Evolutionary conservation across 495 filamentous ascomycete species (phyloP).

Genomic region (Aspergillus conjunctus): DNA sequence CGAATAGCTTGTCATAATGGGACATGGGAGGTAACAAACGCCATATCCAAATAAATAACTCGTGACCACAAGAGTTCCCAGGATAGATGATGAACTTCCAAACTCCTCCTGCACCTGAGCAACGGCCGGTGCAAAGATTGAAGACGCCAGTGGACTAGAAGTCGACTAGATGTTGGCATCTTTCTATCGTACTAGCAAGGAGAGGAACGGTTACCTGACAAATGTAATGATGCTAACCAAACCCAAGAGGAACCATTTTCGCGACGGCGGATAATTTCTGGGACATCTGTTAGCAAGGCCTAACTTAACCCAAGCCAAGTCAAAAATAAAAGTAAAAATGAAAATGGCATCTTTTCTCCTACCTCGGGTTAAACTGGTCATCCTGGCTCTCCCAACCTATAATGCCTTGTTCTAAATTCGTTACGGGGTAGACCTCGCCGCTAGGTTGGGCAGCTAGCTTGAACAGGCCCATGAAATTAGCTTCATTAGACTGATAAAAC

Average conservation of each 20-base stretch:
- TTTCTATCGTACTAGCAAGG: background rate
- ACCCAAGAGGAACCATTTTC: slow-evolving; percentile 18
- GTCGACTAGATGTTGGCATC: background rate
- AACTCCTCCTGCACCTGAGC: slow-evolving; percentile 12
- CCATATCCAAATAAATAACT: slow-evolving; percentile 19
- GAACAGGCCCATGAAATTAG: background rate
- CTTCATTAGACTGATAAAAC: background rate
- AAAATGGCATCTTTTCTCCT: background rate
- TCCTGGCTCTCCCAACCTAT: slow-evolving; percentile 22
- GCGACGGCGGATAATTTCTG: slow-evolving; percentile 14
- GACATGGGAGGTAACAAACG: no score
- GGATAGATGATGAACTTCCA: slow-evolving; percentile 11
- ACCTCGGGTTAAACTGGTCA: slow-evolving; percentile 22
- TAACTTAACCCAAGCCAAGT: no score
- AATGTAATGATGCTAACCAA: slow-evolving; percentile 20
- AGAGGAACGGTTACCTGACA: slow-evolving; percentile 12
- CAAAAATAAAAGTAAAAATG: background rate
- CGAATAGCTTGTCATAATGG: no score
- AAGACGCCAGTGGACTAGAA: slow-evolving; percentile 17
- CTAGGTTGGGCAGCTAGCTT: background rate
- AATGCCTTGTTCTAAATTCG: slow-evolving; percentile 13
- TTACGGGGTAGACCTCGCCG: slow-evolving; percentile 12
- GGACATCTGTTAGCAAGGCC: background rate
- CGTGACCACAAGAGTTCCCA: slow-evolving; percentile 14
- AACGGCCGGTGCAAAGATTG: slow-evolving; percentile 16